A percentile compares a stretch with the other conserved stretches of the same genome.
These are phyloP conservation scores for Penicillium turbatum DNA, from an alignment of 495 filamentous ascomycete genomes.

Conservation along the genomic window DNA sequence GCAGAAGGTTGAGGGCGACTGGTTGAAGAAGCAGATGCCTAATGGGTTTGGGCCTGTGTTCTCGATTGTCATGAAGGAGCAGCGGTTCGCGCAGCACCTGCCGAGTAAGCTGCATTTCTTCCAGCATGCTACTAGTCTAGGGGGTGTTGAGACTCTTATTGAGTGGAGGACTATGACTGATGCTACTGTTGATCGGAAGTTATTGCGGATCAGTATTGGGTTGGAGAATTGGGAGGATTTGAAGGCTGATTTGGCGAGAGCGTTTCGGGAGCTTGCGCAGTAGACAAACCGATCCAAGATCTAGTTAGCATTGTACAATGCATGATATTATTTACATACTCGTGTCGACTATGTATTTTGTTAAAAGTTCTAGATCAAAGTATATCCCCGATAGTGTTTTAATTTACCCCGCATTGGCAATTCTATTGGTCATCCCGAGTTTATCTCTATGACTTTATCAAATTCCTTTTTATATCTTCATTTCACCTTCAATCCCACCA, in stretches of 20 bases:
- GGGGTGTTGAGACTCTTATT: conserved; percentile 90
- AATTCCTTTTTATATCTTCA: neutral
- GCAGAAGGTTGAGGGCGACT: conserved; percentile 61
- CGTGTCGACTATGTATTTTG: too few relatives aligned
- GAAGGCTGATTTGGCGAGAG: conserved; percentile 66
- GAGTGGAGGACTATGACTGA: conserved; percentile 73
- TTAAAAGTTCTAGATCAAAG: too few relatives aligned
- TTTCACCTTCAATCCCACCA: too few relatives aligned
- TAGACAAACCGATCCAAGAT: neutral
- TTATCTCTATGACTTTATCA: neutral
- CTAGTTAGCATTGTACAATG: neutral
- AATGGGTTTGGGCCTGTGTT: conserved; percentile 89
- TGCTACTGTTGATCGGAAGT: conserved; percentile 58
- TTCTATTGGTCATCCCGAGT: conserved; percentile 9
- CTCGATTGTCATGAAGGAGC: conserved; percentile 58
- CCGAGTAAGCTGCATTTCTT: conserved; percentile 78
- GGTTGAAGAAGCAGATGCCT: conserved; percentile 88
- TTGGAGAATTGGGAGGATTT: conserved; percentile 87
- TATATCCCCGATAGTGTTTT: too few relatives aligned
- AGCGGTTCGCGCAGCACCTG: conserved; percentile 57
- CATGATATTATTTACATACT: too few relatives aligned
- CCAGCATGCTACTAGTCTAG: conserved; percentile 91
- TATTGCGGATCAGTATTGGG: conserved; percentile 81
- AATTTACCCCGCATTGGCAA: conserved; percentile 8
- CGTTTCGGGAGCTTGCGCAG: conserved; percentile 43